Percentiles rank a stretch among this genome's conserved stretches.
Evolutionary conservation across 371 early-diverging fungal genomes (phyloP).

Genomic region (Mortierella sp.): DNA sequence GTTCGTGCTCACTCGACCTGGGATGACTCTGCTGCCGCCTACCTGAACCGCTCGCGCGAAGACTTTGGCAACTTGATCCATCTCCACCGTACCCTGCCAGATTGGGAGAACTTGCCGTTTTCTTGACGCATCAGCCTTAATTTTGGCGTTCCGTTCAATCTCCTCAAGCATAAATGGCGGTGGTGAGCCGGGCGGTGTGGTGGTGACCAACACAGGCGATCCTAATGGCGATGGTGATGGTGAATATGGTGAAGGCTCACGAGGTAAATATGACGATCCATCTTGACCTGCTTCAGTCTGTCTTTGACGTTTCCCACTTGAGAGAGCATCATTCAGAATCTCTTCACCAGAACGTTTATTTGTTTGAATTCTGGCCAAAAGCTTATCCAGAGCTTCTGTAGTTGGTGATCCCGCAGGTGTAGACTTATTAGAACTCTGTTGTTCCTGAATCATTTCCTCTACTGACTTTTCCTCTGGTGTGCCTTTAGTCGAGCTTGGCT

Average conservation of each 20-base stretch:
- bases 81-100: conserved; percentile 77
- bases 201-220: conserved; percentile 35
- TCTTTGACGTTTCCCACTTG: conserved; percentile 43
- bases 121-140: neutral
- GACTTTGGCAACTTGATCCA: conserved; percentile 78
- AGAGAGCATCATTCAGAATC: conserved; percentile 37
- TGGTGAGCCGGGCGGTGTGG: conserved; percentile 43
- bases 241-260: conserved; percentile 56
- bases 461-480: neutral
- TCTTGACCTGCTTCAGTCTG: conserved; percentile 16
- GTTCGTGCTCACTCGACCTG: conserved; percentile 16
- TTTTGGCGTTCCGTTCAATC: conserved; percentile 17
- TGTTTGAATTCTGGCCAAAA: conserved; percentile 56
- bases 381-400: conserved; percentile 46
- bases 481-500: conserved; percentile 5
- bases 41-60: conserved; percentile 70
- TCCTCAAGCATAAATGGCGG: conserved; percentile 55
- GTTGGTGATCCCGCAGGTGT: conserved; percentile 48
- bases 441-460: conserved; percentile 26
- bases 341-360: conserved; percentile 58
- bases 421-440: conserved; percentile 22
- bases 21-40: conserved; percentile 66
- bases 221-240: conserved; percentile 45
- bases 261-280: conserved; percentile 46
- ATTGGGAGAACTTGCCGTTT: conserved; percentile 47